Percentiles rank a stretch among this genome's conserved stretches.
phyloP scores from a whole-genome alignment of 257 asterid genomes.

The Solanum gandarillasii region DNA sequence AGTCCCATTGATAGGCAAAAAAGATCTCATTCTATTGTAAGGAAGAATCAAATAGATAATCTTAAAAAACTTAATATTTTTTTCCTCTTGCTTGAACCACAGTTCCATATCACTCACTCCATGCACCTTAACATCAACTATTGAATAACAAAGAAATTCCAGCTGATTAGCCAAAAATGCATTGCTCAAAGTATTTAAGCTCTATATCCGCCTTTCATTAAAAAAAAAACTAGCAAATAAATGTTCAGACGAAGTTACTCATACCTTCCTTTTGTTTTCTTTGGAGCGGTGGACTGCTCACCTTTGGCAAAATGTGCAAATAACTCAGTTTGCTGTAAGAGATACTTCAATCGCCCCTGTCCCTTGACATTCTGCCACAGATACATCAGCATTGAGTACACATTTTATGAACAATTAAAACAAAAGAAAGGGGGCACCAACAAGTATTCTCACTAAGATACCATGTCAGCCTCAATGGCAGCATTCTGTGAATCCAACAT shows the following conservation, averaged over 20 bases:
- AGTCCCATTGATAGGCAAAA: not conserved
- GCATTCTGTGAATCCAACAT: slow-evolving; percentile 88
- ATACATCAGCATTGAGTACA: not conserved
- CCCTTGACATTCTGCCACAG: slow-evolving; percentile 78
- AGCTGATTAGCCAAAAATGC: not conserved
- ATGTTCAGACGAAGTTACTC: not conserved
- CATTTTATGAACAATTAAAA: not conserved
- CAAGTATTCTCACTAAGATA: slow-evolving; percentile 17
- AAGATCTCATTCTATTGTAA: not conserved
- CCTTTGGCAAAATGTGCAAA: slow-evolving; percentile 99
- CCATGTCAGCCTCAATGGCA: slow-evolving; percentile 94
- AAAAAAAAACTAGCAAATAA: not conserved
- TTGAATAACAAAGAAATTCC: not conserved
- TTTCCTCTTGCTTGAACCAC: not conserved
- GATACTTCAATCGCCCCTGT: slow-evolving; percentile 84
- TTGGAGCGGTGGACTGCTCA: slow-evolving; percentile 46
- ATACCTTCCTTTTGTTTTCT: slow-evolving; percentile 80
- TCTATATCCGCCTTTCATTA: not conserved
- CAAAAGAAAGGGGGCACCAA: not conserved
- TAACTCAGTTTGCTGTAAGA: slow-evolving; percentile 92
- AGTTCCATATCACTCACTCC: not conserved
- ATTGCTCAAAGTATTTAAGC: not conserved
- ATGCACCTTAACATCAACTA: not conserved
- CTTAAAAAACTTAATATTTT: not conserved
- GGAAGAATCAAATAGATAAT: not conserved